Percentiles rank a stretch among this genome's conserved stretches.
Evolutionary conservation across 2,329 filamentous ascomycete genomes (phyloP).

Genomic region (Diaporthe sp.): DNA sequence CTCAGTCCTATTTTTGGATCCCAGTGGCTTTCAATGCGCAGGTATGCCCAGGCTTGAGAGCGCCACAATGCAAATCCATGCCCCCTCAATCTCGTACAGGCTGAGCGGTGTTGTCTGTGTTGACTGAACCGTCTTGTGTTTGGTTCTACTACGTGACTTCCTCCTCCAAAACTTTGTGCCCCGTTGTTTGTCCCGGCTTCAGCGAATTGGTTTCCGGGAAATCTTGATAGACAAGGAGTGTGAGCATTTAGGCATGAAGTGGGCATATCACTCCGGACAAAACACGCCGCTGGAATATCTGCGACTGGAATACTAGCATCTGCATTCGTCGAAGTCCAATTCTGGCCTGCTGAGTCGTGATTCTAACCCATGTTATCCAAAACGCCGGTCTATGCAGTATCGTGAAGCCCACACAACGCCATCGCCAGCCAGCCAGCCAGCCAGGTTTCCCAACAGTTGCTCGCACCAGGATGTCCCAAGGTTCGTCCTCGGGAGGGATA

Average conservation of each 20-base stretch:
- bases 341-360: constrained; percentile 1
- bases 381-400: constrained; percentile 39
- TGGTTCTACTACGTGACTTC: not conserved
- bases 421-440: constrained; percentile 21
- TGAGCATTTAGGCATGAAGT: not conserved
- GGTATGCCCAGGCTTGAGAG: too few species aligned
- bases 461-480: not conserved
- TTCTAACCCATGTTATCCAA: constrained; percentile 28
- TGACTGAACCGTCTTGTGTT: too few species aligned
- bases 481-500: not conserved
- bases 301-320: not conserved
- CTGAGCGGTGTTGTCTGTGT: not conserved
- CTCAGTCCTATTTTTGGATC: not conserved
- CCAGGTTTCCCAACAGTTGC: constrained; percentile 1
- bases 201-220: not conserved
- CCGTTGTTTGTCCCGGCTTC: not conserved
- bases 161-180: not conserved
- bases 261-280: not conserved
- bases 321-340: not conserved
- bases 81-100: not conserved
- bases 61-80: not conserved
- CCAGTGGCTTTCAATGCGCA: too few species aligned
- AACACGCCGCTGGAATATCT: not conserved
- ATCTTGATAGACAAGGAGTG: not conserved
- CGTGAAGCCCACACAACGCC: constrained; percentile 32